Evolutionary conservation across 2,329 filamentous ascomycete species (phyloP), one percentile per base, ranked within the genome.

Genomic region (Setomelanomma holmii): DNA sequence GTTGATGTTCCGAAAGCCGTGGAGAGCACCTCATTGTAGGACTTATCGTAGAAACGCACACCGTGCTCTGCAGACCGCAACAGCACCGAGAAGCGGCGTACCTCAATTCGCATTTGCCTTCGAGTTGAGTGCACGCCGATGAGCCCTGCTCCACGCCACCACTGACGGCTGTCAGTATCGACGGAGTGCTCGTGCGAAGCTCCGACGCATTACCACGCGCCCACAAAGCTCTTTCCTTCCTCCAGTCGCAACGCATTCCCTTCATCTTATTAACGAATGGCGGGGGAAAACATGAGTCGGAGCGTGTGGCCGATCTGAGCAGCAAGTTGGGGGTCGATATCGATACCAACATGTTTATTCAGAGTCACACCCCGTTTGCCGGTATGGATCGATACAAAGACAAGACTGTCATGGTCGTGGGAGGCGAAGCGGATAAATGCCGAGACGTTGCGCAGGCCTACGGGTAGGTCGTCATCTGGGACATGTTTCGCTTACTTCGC

Each of bases 251-350:
- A 67, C 81, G 84, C 40, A 91, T 97, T 40, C 93, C 93, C 11
- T 98, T 96, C 77, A 93, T 99, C 66, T 85, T 99, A 27, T 82
- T 99, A 57, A 99, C 95, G 53, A 99, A 99, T 76, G 95, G 95
- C 63, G 95, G 95, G 36, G 95, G 95, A 51, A 91, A 89, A 69
- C 85, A 87, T 57, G 93, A 98, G 76, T 79, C 79, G 2, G 87
- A 89, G 52, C 85, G 91, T 16, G 88, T 91, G 23, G 79, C 79
- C 6, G 88, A 93, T 55, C 80, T 96, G 46, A 87, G 84, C 61
- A 73, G 82, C 38, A 86, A 86, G 61, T 82, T 96, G 5, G 79
- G 83, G 21, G 79, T 92, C 1, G 75, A 81, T 14, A 79, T 95
- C 38, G 82, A 87, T 34, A 83, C 83, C 12, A 84, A 83, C 56